Evolutionary conservation across 1,284 basidiomycete species (phyloP), one percentile per base, ranked within the genome.

Genomic region (Meira nashicola): DNA sequence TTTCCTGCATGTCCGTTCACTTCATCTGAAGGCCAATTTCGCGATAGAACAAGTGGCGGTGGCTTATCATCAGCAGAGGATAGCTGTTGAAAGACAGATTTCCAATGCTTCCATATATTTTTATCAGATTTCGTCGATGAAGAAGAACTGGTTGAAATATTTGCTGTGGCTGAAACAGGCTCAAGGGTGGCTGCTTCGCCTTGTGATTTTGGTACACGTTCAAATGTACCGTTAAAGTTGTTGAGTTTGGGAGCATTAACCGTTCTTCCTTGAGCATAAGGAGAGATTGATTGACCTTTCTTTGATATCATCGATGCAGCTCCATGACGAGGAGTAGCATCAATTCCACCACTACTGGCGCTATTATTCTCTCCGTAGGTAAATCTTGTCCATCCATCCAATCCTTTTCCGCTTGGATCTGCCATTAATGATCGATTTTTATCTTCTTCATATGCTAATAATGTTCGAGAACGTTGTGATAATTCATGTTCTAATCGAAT

Each of bases 401-500:
- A 39, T 2, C 28, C 17, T n/a, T 63, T 61, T 41, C 58, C 55
- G 38, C 47, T 55, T 0, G 60, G 58, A 0, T 58, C 62, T 2
- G 47, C 21, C 21, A 17, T 33, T 8, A 33, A 8, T 33, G 28
- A 37, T 4, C 65, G 55, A n/a, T 63, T 65, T 0, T 55, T 63
- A 0, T 60, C 53, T 17, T 60, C 44, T 11, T 58, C 54, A 17
- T 66, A 44, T 33, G 62, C 66, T 39, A 65, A 39, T 15, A 14
- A 28, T 28, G 41, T 63, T 21, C 71, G 50, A 37, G 63, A 47
- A 10, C 66, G 57, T 1, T 64, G 60, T 1, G 68, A 58, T 25
- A 72, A 28, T 53, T 74, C 71, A 55, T 72, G 55, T 39, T 72
- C 71, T 28, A 74, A 67, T 15, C 70, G 53, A 23, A 62, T 64